A percentile compares a stretch with the other conserved stretches of the same genome.
phyloP scores from a whole-genome alignment of 371 early-diverging fungal genomes.

The Mucor irregularis region DNA sequence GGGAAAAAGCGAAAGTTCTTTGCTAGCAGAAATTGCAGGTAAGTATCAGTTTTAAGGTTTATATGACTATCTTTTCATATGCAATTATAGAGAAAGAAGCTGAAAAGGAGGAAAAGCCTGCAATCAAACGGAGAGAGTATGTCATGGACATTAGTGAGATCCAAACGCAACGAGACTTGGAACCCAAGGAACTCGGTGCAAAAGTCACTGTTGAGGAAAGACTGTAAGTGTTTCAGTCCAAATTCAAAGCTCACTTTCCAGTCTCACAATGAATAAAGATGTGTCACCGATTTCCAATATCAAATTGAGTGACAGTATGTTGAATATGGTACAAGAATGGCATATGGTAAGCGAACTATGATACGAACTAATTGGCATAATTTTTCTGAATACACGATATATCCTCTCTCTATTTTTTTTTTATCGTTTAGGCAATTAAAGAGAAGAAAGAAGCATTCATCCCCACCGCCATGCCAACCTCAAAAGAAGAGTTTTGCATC shows the following conservation, averaged over 20 bases:
- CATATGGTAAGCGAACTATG: no score
- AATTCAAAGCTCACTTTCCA: neutral
- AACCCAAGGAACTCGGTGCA: neutral
- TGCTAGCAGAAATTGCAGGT: no score
- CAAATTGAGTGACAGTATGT: no score
- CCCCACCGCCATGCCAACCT: neutral
- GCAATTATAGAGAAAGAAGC: no score
- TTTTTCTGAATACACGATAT: no score
- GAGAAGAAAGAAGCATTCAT: neutral
- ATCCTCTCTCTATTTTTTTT: no score
- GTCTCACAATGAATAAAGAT: neutral
- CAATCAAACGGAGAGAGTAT: neutral
- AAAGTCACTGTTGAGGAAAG: neutral
- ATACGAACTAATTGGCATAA: no score
- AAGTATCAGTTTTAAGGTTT: no score
- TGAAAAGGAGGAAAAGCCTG: neutral
- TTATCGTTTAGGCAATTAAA: neutral
- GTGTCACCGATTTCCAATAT: neutral
- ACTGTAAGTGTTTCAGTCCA: neutral
- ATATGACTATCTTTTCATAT: no score
- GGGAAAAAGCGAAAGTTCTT: no score
- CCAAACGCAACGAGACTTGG: neutral
- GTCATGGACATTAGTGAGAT: neutral
- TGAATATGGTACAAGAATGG: no score
- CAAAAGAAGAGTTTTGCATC: slow-evolving; percentile 5